A percentile compares a stretch with the other conserved stretches of the same genome.
Evolutionary conservation across 345 rosid species (phyloP).

Genomic region (Moricandia arvensis): DNA sequence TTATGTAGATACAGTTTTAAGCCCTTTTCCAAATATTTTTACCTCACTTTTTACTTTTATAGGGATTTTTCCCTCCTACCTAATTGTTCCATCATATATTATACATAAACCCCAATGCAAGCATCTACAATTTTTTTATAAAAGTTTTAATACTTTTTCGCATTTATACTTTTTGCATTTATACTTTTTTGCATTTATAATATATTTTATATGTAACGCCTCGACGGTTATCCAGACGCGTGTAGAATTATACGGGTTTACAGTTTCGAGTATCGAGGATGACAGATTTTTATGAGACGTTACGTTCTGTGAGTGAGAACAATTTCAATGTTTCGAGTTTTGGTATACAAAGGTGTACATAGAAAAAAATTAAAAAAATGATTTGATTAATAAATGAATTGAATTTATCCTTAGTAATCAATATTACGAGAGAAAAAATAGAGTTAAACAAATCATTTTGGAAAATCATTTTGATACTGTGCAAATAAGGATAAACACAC

Average conservation of each 20-base stretch:
- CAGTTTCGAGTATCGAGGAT: neutral
- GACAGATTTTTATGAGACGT: neutral
- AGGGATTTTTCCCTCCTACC: neutral
- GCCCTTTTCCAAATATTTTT: neutral
- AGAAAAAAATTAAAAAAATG: neutral
- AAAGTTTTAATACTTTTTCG: too few relatives aligned
- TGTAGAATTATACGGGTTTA: neutral
- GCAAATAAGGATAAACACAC: neutral
- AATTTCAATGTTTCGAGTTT: neutral
- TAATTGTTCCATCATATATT: neutral
- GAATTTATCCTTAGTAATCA: neutral
- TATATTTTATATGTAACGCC: neutral
- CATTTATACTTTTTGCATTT: too few relatives aligned
- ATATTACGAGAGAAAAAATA: neutral
- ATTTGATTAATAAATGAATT: neutral
- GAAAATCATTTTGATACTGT: neutral
- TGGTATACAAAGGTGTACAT: neutral
- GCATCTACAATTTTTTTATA: neutral
- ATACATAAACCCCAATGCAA: neutral
- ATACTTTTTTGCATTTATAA: too few relatives aligned
- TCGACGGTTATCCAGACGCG: neutral
- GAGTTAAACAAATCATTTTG: neutral
- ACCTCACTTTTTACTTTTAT: neutral
- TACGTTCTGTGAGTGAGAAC: neutral
- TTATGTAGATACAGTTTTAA: too few relatives aligned